Evolutionary conservation across 2,329 filamentous ascomycete species (phyloP), one percentile per base, ranked within the genome.

Genomic region (Fusarium luffae): DNA sequence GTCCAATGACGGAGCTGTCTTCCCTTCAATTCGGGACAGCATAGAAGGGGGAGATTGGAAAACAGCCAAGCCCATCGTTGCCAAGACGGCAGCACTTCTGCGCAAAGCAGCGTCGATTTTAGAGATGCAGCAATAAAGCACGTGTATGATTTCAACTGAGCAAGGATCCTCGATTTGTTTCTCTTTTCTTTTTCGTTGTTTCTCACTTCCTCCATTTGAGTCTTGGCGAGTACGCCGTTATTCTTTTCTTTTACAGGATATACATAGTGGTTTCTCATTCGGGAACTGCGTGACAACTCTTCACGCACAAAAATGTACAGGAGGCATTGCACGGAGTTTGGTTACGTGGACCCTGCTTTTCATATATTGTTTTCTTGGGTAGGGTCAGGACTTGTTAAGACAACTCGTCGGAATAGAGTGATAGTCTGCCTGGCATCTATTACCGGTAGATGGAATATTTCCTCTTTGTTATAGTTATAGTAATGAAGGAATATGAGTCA

Each of bases 11-110:
- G 75, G 74, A 49, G 75, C 77, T 43, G 75, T 77, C 64, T 82
- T 82, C 81, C 95, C 95, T 1, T 91, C 90, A n/a, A 92, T 98
- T 59, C 86, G 93, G 59, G 94, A 98, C 75, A 90, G 91, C 11
- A 84, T 98, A 42, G 88, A 92, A 66, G 86, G 84, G 6, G 86
- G 87, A 27, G 88, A 97, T 73, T 94, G 91, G 92, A 83, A 81
- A 3, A 79, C 87, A 14, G 92, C 92, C 5, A 89, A 92, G 75
- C 80, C 83, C 56, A 88, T 91, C 77, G 86, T 97, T 30, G 84
- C 91, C 70, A 93, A 90, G 79, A 90, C 92, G 25, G 91, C 93
- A 2, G 82, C 81, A 13, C 89, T 93, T 48, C 81, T 98, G 56
- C 84, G 82, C 55, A 79, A 82, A 52, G 93, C 93, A 30, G 87